Percentiles rank a stretch among this genome's conserved stretches.
phyloP scores from a whole-genome alignment of 352 stramenopile species.

The Halophytophthora batemanensis region DNA sequence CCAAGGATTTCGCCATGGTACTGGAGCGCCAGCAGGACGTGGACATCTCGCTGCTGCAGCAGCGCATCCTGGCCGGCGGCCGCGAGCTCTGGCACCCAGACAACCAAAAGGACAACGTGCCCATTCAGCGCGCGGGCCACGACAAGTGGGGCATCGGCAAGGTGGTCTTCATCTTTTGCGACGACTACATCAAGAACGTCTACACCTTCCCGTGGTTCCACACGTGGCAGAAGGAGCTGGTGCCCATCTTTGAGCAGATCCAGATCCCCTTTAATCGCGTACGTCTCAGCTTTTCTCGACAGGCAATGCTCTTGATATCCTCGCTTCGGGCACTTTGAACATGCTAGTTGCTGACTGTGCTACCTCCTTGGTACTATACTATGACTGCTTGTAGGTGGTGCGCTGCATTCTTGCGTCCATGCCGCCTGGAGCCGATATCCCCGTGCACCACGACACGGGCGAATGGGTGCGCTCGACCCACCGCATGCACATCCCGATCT shows the following conservation, averaged over 20 bases:
- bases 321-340: background rate
- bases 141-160: constrained; percentile 98
- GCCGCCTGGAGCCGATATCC: constrained; percentile 94
- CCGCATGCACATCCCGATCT: constrained; percentile 96
- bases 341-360: background rate
- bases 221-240: constrained; percentile 67
- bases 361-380: background rate
- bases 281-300: constrained; percentile 4
- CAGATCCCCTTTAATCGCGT: constrained; percentile 67
- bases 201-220: constrained; percentile 96
- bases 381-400: constrained; percentile 56
- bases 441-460: constrained; percentile 97
- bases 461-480: constrained; percentile 96
- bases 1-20: constrained; percentile 44
- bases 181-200: constrained; percentile 96
- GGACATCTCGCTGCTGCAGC: constrained; percentile 61
- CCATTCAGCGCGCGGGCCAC: constrained; percentile 92
- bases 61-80: constrained; percentile 47
- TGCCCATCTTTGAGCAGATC: constrained; percentile 89
- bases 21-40: constrained; percentile 56
- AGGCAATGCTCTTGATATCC: background rate
- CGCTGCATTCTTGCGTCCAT: constrained; percentile 95
- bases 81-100: constrained; percentile 61
- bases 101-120: constrained; percentile 86
- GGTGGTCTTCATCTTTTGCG: constrained; percentile 97